Percentiles rank a stretch among this genome's conserved stretches.
These are phyloP conservation scores for Fomitopsis serialis DNA, from an alignment of 768 basidiomycete genomes.

Conservation along the genomic window DNA sequence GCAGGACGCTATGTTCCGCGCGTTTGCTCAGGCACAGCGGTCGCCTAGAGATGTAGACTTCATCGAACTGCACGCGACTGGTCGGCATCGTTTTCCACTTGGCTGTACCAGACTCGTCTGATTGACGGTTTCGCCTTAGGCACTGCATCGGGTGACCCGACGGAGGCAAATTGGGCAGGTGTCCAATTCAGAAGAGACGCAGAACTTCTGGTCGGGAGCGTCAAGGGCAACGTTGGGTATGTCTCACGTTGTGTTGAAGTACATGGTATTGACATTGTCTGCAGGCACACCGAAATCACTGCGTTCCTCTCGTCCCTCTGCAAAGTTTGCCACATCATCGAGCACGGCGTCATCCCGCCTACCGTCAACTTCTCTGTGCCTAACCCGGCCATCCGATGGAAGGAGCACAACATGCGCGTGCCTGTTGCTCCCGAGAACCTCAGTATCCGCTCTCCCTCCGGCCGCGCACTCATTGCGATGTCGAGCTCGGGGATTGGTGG, in stretches of 20 bases:
- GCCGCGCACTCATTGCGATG: constrained; percentile 31
- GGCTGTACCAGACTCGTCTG: not conserved
- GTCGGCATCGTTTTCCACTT: constrained; percentile 10
- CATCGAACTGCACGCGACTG: constrained; percentile 48
- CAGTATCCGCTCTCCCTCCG: constrained; percentile 13
- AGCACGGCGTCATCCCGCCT: constrained; percentile 32
- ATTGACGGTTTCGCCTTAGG: constrained; percentile 11
- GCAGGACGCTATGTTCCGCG: constrained; percentile 31
- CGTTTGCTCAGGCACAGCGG: constrained; percentile 27
- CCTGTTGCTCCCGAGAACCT: constrained; percentile 27
- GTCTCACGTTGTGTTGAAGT: constrained; percentile 5
- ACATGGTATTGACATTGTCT: not conserved
- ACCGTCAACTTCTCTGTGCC: constrained; percentile 29
- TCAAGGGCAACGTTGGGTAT: constrained; percentile 44
- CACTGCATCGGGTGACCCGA: constrained; percentile 44
- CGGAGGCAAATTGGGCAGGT: constrained; percentile 47
- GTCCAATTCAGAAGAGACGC: constrained; percentile 26
- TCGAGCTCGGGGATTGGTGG: constrained; percentile 43
- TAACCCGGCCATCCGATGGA: constrained; percentile 37
- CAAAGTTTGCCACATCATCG: constrained; percentile 37
- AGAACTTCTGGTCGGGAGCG: constrained; percentile 35
- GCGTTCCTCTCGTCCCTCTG: constrained; percentile 40
- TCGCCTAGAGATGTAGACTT: constrained; percentile 38
- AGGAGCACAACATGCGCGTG: constrained; percentile 32
- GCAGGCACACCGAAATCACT: constrained; percentile 35